phyloP scores from a whole-genome alignment of 75 land plant genomes.

The Larix kaempferi region DNA sequence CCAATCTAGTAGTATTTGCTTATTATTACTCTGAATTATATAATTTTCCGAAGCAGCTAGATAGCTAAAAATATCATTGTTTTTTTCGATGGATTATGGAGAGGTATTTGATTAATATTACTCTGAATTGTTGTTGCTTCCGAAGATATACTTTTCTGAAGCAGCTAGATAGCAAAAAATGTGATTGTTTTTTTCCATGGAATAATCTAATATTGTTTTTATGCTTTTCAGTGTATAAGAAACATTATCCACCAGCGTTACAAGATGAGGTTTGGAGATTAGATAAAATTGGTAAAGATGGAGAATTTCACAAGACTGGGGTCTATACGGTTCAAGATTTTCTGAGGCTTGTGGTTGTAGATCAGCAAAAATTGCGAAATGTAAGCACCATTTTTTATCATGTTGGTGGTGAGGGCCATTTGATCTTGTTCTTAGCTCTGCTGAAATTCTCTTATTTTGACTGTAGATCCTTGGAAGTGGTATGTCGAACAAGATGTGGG shows the following conservation, averaged over 20 bases:
- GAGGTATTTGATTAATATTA: slow-evolving; percentile 33
- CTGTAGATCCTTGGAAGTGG: slow-evolving; percentile 86
- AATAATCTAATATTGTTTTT: neutral
- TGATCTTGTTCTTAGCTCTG: neutral
- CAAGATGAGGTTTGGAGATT: slow-evolving; percentile 41
- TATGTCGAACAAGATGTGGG: slow-evolving; percentile 99
- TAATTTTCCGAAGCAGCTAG: neutral
- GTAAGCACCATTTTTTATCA: slow-evolving; percentile 26
- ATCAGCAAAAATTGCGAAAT: slow-evolving; percentile 64
- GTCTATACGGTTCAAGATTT: slow-evolving; percentile 83
- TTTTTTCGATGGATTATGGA: neutral
- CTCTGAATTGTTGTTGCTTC: neutral
- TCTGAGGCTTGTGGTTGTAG: slow-evolving; percentile 68
- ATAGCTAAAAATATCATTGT: neutral
- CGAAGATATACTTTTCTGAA: neutral
- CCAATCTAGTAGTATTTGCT: neutral
- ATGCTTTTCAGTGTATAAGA: neutral
- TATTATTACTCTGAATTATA: neutral
- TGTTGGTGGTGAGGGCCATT: neutral
- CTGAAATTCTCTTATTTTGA: slow-evolving; percentile 4
- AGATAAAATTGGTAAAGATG: slow-evolving; percentile 86
- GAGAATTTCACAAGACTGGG: slow-evolving; percentile 82
- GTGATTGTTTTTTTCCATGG: no score
- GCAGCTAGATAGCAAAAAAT: neutral
- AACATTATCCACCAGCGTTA: neutral